Evolutionary conservation across 306 rosid species (phyloP), one percentile per base, ranked within the genome.

Genomic region (Arachis stenosperma): DNA sequence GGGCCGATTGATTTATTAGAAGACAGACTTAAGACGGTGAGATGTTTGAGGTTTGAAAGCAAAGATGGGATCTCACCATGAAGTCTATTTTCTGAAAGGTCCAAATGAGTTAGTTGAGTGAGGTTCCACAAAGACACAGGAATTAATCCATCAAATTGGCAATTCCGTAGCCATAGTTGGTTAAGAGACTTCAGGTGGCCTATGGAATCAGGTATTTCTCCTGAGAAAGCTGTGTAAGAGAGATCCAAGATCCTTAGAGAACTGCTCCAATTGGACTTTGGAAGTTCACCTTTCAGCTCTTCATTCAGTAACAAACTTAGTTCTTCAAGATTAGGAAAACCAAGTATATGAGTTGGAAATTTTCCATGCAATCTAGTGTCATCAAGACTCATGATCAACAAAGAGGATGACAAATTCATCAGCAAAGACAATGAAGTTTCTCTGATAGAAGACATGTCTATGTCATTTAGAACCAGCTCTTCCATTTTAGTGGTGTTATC

Each of bases 131-230:
- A 29, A 1, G 75, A 71, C 2, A 9, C 2, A 22, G 74, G 71
- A 22, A 42, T 10, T 5, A 46, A 7, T 6, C 76, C 76, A 36
- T 37, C 2, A 39, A 73, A 39, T 2, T 39, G 4, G 22, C 30
- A 39, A 0, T 0, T 0, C 0, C 0, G 0, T 11, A 61, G 41
- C 3, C 0, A 0, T 30, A 72, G 65, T 0, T 6, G 0, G 36
- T 40, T 39, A 13, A 73, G 77, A 50, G 14, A 61, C 41, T 17
- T 73, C 53, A 73, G 39, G 1, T 61, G 53, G 0, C 42, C 29
- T 6, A 61, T 71, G 7, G 68, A 72, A 47, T 47, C 1, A 1
- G 76, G 76, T 46, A 77, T 37, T 29, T 80, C 70, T 33, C 0
- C 3, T 0, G 67, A 56, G n/a, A 75, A 37, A 42, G 11, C 2